Percentiles rank a stretch among this genome's conserved stretches.
phyloP scores from a whole-genome alignment of 345 rosid species.

The Cardamine chenopodiifolia region DNA sequence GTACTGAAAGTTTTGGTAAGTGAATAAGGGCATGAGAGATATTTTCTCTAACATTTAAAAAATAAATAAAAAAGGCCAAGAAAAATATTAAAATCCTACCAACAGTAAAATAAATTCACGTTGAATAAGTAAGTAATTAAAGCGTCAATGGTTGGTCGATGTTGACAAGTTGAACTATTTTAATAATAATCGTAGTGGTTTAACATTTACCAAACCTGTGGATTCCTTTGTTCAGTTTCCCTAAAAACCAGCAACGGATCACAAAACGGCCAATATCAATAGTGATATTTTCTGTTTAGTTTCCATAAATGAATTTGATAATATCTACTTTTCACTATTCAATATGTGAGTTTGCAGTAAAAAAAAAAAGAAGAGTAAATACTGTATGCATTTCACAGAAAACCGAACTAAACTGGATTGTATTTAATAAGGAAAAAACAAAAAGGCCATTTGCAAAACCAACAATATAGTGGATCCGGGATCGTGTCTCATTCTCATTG shows the following conservation, averaged over 20 bases:
- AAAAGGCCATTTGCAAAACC: not conserved
- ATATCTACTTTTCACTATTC: not conserved
- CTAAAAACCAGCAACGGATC: constrained; percentile 13
- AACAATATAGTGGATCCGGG: not conserved
- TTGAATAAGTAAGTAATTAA: not conserved
- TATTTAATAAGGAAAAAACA: not conserved
- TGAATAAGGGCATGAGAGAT: not conserved
- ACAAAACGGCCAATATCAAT: not conserved
- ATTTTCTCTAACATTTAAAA: not conserved
- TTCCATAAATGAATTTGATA: not conserved
- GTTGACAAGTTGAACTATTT: constrained; percentile 5
- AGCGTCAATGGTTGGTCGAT: not conserved
- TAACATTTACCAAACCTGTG: not conserved
- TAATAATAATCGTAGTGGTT: not conserved
- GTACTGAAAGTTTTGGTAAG: not conserved
- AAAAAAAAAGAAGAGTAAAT: no score
- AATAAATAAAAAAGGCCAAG: not conserved
- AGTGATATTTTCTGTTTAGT: not conserved
- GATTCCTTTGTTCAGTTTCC: not conserved
- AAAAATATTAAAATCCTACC: not conserved
- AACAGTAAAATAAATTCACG: not conserved
- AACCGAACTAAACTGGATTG: not conserved
- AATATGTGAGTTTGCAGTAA: not conserved
- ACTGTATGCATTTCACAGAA: not conserved
- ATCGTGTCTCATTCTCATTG: not conserved